Conservation (phyloP, 129 eudicot species). For the Artemisia tridentata region DNA sequence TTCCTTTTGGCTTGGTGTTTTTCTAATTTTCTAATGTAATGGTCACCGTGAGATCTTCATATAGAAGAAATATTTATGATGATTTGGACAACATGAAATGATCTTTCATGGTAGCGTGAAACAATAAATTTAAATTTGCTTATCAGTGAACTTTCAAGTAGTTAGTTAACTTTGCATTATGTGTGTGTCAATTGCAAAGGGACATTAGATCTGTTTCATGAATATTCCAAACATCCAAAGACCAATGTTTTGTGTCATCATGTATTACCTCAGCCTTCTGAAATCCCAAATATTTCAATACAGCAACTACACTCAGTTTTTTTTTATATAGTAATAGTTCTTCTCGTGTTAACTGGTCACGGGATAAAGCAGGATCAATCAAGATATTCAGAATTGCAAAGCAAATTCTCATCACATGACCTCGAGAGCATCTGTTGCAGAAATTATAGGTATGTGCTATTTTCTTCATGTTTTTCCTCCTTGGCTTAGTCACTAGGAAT, state of each 20-base stretch:
- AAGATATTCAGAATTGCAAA: slow-evolving; percentile 24
- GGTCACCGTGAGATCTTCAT: not conserved
- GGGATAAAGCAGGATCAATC: slow-evolving; percentile 33
- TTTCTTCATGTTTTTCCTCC: no score
- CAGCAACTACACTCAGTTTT: not conserved
- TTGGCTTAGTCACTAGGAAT: no score
- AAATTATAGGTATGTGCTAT: slow-evolving; percentile 27
- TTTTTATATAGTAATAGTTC: slow-evolving; percentile 6
- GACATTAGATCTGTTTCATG: not conserved
- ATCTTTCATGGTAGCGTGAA: slow-evolving; percentile 12
- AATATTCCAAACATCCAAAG: not conserved
- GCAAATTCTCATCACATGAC: slow-evolving; percentile 33
- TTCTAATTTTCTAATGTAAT: not conserved
- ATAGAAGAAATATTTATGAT: not conserved
- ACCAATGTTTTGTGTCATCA: slow-evolving; percentile 14
- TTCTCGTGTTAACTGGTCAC: slow-evolving; percentile 1
- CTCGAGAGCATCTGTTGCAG: slow-evolving; percentile 23
- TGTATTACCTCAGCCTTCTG: not conserved
- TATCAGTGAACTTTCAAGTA: not conserved
- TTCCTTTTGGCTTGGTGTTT: not conserved
- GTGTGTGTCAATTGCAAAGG: slow-evolving; percentile 14
- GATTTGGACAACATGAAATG: slow-evolving; percentile 14
- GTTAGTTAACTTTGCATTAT: slow-evolving; percentile 12
- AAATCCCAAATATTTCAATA: not conserved
- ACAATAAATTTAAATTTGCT: not conserved